phyloP scores from a whole-genome alignment of 73 alveolate genomes.

The Effrenium voratum region DNA sequence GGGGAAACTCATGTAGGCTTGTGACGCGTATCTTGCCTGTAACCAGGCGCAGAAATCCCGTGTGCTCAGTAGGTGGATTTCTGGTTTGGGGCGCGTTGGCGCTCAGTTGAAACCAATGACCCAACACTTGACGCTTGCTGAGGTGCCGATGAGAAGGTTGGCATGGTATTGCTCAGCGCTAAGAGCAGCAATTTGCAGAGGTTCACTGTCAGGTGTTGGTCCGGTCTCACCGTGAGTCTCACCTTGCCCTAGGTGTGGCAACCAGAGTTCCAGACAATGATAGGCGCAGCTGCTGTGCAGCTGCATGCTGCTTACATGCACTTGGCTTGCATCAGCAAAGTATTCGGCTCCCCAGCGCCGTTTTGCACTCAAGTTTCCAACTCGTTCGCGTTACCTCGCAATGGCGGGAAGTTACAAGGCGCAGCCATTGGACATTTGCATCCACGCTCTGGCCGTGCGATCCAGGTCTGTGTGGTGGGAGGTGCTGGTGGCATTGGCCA shows the following conservation, averaged over 20 bases:
- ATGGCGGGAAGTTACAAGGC: conserved; percentile 72
- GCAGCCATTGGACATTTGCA: neutral
- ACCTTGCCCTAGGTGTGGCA: neutral
- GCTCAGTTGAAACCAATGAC: too few relatives aligned
- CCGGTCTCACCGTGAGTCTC: too few relatives aligned
- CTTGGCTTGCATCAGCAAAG: too few relatives aligned
- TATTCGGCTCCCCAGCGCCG: neutral
- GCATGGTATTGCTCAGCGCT: neutral
- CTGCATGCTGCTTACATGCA: neutral
- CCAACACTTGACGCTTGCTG: too few relatives aligned
- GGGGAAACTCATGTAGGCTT: too few relatives aligned
- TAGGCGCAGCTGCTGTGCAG: neutral
- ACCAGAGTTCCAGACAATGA: neutral
- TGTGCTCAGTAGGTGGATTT: too few relatives aligned
- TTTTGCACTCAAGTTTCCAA: neutral
- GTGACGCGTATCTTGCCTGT: too few relatives aligned
- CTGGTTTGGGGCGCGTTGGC: too few relatives aligned
- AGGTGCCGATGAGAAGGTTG: neutral
- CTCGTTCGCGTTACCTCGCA: neutral
- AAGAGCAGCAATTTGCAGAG: neutral
- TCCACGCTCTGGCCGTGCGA: neutral
- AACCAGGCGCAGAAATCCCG: too few relatives aligned
- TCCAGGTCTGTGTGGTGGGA: conserved; percentile 82
- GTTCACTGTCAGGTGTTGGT: neutral
- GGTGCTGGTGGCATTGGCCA: conserved; percentile 94